Evolutionary conservation across 768 basidiomycete genomes (phyloP), one percentile per base, ranked within the genome.

Genomic region (Boletus subparvulus): DNA sequence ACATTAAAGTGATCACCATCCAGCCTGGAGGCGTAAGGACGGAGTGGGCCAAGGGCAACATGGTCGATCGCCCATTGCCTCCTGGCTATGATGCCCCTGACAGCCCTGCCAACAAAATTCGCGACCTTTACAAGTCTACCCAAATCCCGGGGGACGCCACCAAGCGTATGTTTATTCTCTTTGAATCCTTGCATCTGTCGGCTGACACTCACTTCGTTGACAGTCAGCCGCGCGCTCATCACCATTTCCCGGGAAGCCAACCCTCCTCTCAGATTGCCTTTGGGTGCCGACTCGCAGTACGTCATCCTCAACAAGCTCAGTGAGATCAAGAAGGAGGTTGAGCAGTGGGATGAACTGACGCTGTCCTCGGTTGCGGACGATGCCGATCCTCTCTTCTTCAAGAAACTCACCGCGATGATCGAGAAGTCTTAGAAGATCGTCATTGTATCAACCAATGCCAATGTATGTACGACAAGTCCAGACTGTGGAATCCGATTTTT

Each of bases 1-100:
- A 69, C 37, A 70, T 69, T 39, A 68, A 60, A 46, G 45, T 70
- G 8, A 62, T 67, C 32, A 17, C 14, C n/a, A 32, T 62, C 17
- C 63, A 68, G 24, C 65, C 66, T 16, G 66, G 66, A 44, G 58
- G 60, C 0, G 60, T 62, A 39, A 58, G 43, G 45, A 66, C 65
- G 7, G 62, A 64, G 7, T 64, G 65, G 58, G 56, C 50, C 36
- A 66, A 67, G 55, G 33, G 54, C 0, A 66, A 35, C 40, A 56
- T 68, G 60, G 54, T 62, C 33, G 54, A 65, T 12, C 39, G 44
- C 3, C 50, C 56, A 0, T 24, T 68, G 16, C 63, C 63, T 19
- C 52, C 61, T 14, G 63, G 33, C 3, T 68, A 67, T 14, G 54
- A 60, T 11, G 3, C 19, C 3, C 56, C 66, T 1, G 56, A 65